Evolutionary conservation across 805 yeast genomes (phyloP).

Genomic region (Starmerella stellata): DNA sequence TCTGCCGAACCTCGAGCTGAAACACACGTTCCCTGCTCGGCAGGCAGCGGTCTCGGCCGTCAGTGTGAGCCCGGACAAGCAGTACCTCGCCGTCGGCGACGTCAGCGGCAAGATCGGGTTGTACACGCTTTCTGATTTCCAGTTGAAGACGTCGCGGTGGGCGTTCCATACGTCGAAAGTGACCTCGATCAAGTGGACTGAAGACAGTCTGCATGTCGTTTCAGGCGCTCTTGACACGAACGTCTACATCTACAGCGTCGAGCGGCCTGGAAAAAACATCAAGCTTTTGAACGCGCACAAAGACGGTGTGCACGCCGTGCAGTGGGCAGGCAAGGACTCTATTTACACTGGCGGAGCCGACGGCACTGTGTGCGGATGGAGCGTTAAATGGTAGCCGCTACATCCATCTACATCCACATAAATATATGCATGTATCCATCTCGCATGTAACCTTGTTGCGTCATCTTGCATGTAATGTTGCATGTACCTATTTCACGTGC

Average conservation of each 20-base stretch:
- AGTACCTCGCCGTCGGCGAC: conserved; percentile 69
- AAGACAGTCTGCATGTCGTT: conserved; percentile 51
- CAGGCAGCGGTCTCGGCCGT: conserved; percentile 48
- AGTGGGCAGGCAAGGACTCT: conserved; percentile 38
- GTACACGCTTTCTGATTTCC: conserved; percentile 36
- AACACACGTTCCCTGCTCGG: conserved; percentile 28
- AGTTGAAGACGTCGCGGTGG: conserved; percentile 70
- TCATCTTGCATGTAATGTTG: too few species aligned
- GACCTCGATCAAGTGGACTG: conserved; percentile 60
- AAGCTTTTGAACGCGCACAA: conserved; percentile 69
- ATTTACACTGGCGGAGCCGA: conserved; percentile 65
- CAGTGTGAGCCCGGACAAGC: conserved; percentile 52
- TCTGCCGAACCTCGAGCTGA: conserved; percentile 19
- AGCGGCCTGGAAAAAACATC: conserved; percentile 56
- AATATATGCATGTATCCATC: too few species aligned
- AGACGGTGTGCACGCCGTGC: conserved; percentile 61
- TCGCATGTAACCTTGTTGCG: too few species aligned
- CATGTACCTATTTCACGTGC: too few species aligned
- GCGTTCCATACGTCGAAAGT: conserved; percentile 80
- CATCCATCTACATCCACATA: too few species aligned
- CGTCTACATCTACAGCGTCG: conserved; percentile 60
- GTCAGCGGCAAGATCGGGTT: conserved; percentile 69
- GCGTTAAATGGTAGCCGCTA: neutral
- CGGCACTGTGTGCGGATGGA: conserved; percentile 65
- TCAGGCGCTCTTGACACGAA: conserved; percentile 76